These are phyloP conservation scores for Phytophthora hibernalis DNA, from an alignment of 352 stramenopile species.

Conservation along the genomic window DNA sequence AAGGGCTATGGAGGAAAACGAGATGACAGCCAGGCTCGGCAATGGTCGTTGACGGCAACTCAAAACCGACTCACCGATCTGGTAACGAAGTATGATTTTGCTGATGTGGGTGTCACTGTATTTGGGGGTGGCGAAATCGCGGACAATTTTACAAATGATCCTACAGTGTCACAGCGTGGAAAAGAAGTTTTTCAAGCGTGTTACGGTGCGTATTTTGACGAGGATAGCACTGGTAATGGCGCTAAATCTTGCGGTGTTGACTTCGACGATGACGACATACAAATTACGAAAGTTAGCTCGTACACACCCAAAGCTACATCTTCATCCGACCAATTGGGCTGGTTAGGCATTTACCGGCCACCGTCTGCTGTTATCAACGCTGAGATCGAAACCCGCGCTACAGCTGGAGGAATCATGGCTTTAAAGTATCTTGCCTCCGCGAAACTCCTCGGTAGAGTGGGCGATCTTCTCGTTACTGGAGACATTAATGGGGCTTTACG, in stretches of 20 bases:
- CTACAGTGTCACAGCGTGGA: conserved; percentile 15
- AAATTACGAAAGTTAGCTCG: conserved; percentile 20
- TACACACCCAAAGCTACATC: conserved; percentile 21
- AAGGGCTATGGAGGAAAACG: conserved; percentile 34
- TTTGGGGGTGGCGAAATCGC: conserved; percentile 9
- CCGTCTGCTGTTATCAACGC: conserved; percentile 35
- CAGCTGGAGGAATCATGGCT: conserved; percentile 31
- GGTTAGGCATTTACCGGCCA: conserved; percentile 26
- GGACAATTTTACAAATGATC: conserved; percentile 17
- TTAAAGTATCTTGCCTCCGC: conserved; percentile 39
- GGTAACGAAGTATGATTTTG: conserved; percentile 21
- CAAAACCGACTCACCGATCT: conserved; percentile 35
- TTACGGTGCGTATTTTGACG: conserved; percentile 34
- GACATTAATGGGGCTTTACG: conserved; percentile 31
- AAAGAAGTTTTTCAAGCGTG: conserved; percentile 32
- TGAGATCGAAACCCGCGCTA: conserved; percentile 33
- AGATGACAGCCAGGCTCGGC: conserved; percentile 27
- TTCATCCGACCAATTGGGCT: conserved; percentile 14
- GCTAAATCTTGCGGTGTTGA: background rate
- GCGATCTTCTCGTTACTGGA: conserved; percentile 20
- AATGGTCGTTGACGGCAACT: conserved; percentile 26
- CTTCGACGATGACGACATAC: conserved; percentile 14
- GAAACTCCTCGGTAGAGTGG: conserved; percentile 20
- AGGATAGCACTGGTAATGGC: conserved; percentile 5
- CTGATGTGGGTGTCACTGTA: conserved; percentile 12